phyloP scores from a whole-genome alignment of 352 stramenopile species.

The Pythium phragmiticola region DNA sequence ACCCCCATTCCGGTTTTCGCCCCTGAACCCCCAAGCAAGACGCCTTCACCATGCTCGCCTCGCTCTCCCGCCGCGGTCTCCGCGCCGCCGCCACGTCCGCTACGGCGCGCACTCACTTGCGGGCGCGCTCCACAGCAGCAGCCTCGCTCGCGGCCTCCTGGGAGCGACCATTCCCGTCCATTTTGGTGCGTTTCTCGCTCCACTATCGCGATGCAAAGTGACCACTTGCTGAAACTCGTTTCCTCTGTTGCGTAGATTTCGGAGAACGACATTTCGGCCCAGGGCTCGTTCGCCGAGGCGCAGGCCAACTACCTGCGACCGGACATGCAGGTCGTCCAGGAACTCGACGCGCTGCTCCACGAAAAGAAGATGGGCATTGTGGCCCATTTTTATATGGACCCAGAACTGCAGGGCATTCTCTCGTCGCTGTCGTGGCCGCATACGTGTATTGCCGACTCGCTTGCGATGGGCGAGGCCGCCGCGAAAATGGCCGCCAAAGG shows the following conservation, averaged over 20 bases:
- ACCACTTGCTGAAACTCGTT: neutral
- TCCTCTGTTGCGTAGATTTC: slow-evolving; percentile 45
- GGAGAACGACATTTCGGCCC: slow-evolving; percentile 67
- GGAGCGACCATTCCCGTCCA: slow-evolving; percentile 77
- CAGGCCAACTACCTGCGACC: slow-evolving; percentile 87
- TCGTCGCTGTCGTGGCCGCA: slow-evolving; percentile 85
- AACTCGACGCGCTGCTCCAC: slow-evolving; percentile 84
- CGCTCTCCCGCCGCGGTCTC: slow-evolving; percentile 18
- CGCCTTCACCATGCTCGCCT: slow-evolving; percentile 13
- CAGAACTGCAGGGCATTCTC: slow-evolving; percentile 92
- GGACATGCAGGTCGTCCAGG: slow-evolving; percentile 82
- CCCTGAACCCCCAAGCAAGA: neutral
- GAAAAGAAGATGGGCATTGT: slow-evolving; percentile 96
- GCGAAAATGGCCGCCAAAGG: slow-evolving; percentile 92
- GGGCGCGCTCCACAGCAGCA: slow-evolving; percentile 37
- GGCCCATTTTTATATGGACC: slow-evolving; percentile 99
- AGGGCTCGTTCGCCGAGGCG: slow-evolving; percentile 87
- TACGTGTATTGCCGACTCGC: slow-evolving; percentile 95
- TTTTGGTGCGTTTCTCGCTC: slow-evolving; percentile 50
- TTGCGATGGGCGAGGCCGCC: slow-evolving; percentile 97
- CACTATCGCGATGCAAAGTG: neutral
- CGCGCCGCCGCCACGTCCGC: slow-evolving; percentile 23
- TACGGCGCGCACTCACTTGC: slow-evolving; percentile 19
- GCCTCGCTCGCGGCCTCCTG: slow-evolving; percentile 64
- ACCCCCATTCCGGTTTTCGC: slow-evolving; percentile 5